Base-by-base conservation (phyloP, 208 protist genomes). In the Histomonas meleagridis region DNA sequence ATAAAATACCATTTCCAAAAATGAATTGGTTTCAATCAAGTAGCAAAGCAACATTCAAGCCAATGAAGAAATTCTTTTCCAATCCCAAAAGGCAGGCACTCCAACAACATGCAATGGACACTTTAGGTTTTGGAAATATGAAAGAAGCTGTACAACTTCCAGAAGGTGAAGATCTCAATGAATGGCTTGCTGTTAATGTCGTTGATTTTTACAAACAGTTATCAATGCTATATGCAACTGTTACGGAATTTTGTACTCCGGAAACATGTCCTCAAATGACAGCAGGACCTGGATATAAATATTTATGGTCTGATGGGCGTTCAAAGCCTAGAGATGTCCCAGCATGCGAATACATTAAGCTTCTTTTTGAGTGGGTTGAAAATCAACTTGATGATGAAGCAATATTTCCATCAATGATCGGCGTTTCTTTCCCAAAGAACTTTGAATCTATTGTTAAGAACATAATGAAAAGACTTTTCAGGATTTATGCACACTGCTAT, bases 201-300 rank as follows among this genome's bases (percentile, higher is more conserved):
- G 96, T 98, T 5, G 98, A 99, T 93, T 99, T 99, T 93, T 99
- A 98, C 95, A 99, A 99, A 95, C 98, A 98, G 91, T 98, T 98
- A 12, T 98, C 98, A 92, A 95, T 99, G 65, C 93, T 99, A 35
- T 99, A 99, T 93, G 97, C 97, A 90, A 98, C 97, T 0, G 96
- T 99, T 62, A 98, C 97, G n/a, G 98, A 99, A 93, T 99, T 98
- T 93, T 99, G 98, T 95, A 99, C 97, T 26, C 92, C 92, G 26
- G 93, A 95, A 62, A 96, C 92, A 21, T 99, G 98, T 92, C 96
- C 97, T 0, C 94, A 98, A 12, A 99, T 99, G 98, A 92, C 60
- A 1, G 93, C 94, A 4, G 91, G 94, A 26, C 92, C 91, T 2
- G 62, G 90, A 5, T 94, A 91, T 57, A 55, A 92, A 90, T 93